Evolutionary conservation across 148 eudicot genomes (phyloP), one percentile per base, ranked within the genome.

Genomic region (Talinum fruticosum): DNA sequence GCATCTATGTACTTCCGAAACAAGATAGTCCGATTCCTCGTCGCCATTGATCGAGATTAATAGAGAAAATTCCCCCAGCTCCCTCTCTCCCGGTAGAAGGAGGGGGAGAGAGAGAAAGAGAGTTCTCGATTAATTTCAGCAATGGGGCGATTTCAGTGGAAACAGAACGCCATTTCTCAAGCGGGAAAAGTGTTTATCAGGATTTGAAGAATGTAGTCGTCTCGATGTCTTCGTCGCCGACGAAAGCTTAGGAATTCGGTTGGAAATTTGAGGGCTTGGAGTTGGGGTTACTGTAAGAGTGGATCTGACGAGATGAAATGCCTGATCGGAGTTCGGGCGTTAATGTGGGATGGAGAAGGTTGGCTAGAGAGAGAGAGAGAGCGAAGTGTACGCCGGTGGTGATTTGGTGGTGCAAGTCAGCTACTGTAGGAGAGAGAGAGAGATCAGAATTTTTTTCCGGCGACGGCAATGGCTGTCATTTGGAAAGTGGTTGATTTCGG

Each of bases 1-100:
- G 97, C 93, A 75, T 94, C 95, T 62, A 97, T 87, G 69, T 92
- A 89, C 82, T 86, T 92, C 76, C 82, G 86, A 59, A 75, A 94
- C 90, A 92, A 45, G 12, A 89, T 47, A 62, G 98, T 89, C 75
- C 93, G 76, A 73, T 92, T 94, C 78, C 98, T 87, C 66, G 88
- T 83, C 84, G 98, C 90, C 98, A 94, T 94, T n/a, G 10, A 38
- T 38, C 45, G 15, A 41, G 45, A 41, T 41, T 41, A 41, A 41
- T 41, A 8, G 45, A 41, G 4, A 41, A 2, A 41, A n/a, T n/a
- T 41, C 8, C 66, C 33, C 79, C 10, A 54, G 49, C 5, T 4
- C 14, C 0, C 5, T 21, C 12, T 30, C 35, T 37, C 41, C 10
- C 12, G 2, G 1, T 7, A 15, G 54, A 49, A 2, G 54, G 23